Percentiles rank a stretch among this genome's conserved stretches.
phyloP scores from a whole-genome alignment of 176 grass and related monocot genomes.

The Cocos nucifera region DNA sequence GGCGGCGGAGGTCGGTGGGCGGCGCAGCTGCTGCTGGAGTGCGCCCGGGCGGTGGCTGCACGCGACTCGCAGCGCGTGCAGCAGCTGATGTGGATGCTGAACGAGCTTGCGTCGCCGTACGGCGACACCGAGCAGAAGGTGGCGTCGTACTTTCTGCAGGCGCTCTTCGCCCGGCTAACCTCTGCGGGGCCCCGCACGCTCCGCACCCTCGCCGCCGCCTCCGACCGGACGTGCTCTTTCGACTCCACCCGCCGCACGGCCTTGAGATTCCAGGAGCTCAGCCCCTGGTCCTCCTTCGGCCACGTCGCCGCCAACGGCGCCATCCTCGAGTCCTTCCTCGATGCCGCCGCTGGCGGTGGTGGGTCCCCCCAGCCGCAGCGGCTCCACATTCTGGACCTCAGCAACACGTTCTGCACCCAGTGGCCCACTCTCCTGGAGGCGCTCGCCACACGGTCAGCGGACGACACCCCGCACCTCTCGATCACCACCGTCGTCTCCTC shows the following conservation, averaged over 20 bases:
- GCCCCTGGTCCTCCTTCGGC: slow-evolving; percentile 94
- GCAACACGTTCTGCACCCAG: slow-evolving; percentile 99
- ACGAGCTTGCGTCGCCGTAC: slow-evolving; percentile 92
- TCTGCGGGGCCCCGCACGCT: slow-evolving; percentile 62
- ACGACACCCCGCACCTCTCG: slow-evolving; percentile 95
- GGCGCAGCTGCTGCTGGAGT: slow-evolving; percentile 67
- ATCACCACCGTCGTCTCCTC: slow-evolving; percentile 77
- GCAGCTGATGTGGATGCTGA: slow-evolving; percentile 99
- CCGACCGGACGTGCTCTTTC: slow-evolving; percentile 72
- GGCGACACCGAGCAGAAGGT: slow-evolving; percentile 96
- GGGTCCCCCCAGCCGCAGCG: slow-evolving; percentile 35
- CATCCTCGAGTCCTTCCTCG: slow-evolving; percentile 93
- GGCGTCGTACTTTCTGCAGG: slow-evolving; percentile 81
- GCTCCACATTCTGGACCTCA: slow-evolving; percentile 94
- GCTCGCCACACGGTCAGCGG: slow-evolving; percentile 73
- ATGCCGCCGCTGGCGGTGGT: slow-evolving; percentile 35
- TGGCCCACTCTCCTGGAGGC: slow-evolving; percentile 98
- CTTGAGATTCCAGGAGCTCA: slow-evolving; percentile 88
- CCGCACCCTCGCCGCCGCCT: slow-evolving; percentile 52
- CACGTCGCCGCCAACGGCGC: slow-evolving; percentile 96
- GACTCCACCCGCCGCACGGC: slow-evolving; percentile 85
- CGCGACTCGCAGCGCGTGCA: slow-evolving; percentile 86
- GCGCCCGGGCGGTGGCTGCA: slow-evolving; percentile 54
- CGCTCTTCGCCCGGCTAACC: slow-evolving; percentile 72
- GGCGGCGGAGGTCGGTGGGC: slow-evolving; percentile 43